phyloP scores from a whole-genome alignment of 805 yeast genomes.

The Suhomyces sp. region DNA sequence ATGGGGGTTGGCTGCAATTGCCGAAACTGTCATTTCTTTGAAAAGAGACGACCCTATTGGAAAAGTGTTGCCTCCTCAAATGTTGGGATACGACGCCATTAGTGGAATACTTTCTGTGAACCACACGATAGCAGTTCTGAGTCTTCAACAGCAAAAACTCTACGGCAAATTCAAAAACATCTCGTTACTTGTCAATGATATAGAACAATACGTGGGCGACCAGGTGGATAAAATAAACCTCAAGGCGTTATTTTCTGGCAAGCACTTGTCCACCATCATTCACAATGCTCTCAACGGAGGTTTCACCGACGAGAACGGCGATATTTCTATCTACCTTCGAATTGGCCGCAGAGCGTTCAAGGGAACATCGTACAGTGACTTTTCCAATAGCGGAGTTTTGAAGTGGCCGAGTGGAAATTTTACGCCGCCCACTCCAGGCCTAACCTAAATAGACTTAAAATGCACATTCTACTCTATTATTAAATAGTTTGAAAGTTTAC shows the following conservation, averaged over 20 bases:
- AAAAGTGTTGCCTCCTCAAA: constrained; percentile 48
- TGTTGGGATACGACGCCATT: constrained; percentile 29
- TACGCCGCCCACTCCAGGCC: constrained; percentile 49
- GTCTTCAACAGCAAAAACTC: constrained; percentile 13
- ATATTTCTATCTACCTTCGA: constrained; percentile 49
- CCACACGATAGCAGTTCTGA: constrained; percentile 5
- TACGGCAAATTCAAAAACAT: constrained; percentile 43
- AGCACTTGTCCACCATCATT: constrained; percentile 23
- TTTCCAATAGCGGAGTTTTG: constrained; percentile 59
- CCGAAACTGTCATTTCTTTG: constrained; percentile 68
- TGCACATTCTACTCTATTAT: too few relatives aligned
- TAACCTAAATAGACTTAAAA: constrained; percentile 38
- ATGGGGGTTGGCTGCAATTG: constrained; percentile 92
- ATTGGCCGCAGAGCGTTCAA: constrained; percentile 50
- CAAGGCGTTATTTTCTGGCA: constrained; percentile 15
- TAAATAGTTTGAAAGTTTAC: too few relatives aligned
- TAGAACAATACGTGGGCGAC: constrained; percentile 67
- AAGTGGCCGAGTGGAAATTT: constrained; percentile 61
- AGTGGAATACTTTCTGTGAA: constrained; percentile 40
- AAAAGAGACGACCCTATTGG: constrained; percentile 74
- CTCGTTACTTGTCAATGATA: constrained; percentile 72
- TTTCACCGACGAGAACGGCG: constrained; percentile 24
- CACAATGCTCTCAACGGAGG: constrained; percentile 26
- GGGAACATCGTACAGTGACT: constrained; percentile 50
- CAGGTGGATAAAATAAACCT: constrained; percentile 39